Evolutionary conservation across 495 filamentous ascomycete species (phyloP), one percentile per base, ranked within the genome.

Genomic region (Talaromyces wortmannii): DNA sequence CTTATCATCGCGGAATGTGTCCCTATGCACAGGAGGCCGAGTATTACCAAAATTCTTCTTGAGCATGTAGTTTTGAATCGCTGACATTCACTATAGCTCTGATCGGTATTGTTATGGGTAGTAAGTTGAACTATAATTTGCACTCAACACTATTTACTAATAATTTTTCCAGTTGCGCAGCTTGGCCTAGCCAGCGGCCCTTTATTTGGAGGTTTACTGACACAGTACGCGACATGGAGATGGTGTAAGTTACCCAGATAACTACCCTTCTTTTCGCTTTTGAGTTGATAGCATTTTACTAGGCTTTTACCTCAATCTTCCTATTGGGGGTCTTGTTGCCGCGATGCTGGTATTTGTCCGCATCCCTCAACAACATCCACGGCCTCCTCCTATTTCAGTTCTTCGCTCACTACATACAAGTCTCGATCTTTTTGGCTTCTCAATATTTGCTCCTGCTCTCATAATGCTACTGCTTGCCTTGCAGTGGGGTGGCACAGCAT

Each of bases 401-500:
- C 59, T 70, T 30, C 57, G 63, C 1, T 60, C 57, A 50, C 56
- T 2, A 4, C 23, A 23, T 23, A 23, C 23, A 23, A 23, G 23
- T 23, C 62, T 74, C 53, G 72, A 75, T 31, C 60, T 61, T 15
- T 18, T 66, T 0, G 72, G 68, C 6, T 55, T 57, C 0, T 13
- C 60, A 10, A 45, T 69, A 7, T 49, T 68, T 11, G 59, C 70
- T 16, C 53, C 45, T 23, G 64, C 59, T 13, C 50, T 64, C n/a
- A 59, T 62, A 15, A 66, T 73, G 45, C 30, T 68, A 12, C 57
- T 90, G 5, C 68, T 91, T 0, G 89, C 85, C 0, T 75, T 92
- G 8, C 85, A 90, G 63, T 91, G 83, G 82, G 88, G 87, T 46
- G 88, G 88, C 4, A 75, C 72, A 0, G 70, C 70, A 23, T 84